phyloP scores from a whole-genome alignment of 768 basidiomycete genomes.

The Auricularia heimuer region DNA sequence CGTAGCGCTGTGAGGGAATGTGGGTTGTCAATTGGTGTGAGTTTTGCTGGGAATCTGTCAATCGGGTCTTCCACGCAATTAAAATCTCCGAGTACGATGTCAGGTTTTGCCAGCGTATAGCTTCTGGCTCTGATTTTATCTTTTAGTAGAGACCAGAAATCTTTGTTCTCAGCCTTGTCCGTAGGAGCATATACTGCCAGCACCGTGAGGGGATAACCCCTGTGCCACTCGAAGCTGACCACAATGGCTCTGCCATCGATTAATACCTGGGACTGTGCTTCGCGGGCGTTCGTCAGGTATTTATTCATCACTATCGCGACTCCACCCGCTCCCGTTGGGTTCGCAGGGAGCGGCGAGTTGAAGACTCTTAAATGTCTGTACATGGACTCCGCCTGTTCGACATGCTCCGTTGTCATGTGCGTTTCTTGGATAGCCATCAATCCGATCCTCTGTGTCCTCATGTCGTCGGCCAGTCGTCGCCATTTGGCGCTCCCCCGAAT shows the following conservation, averaged over 20 bases:
- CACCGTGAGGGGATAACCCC: too few relatives aligned
- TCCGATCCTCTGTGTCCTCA: neutral
- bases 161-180: too few relatives aligned
- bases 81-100: neutral
- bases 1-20: neutral
- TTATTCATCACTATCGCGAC: neutral
- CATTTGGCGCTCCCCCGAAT: neutral
- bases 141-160: neutral
- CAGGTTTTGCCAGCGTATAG: neutral
- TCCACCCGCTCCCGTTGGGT: neutral
- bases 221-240: too few relatives aligned
- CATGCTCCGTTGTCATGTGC: neutral
- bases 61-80: neutral
- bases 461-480: neutral
- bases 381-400: neutral
- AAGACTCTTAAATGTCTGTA: neutral
- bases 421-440: neutral
- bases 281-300: neutral
- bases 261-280: too few relatives aligned
- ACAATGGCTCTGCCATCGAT: too few relatives aligned
- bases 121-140: too few relatives aligned
- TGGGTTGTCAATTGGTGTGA: neutral
- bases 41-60: neutral
- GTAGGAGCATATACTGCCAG: too few relatives aligned
- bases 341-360: neutral